Evolutionary conservation across 495 filamentous ascomycete species (phyloP).

Genomic region (Pseudotulostoma volvatum): DNA sequence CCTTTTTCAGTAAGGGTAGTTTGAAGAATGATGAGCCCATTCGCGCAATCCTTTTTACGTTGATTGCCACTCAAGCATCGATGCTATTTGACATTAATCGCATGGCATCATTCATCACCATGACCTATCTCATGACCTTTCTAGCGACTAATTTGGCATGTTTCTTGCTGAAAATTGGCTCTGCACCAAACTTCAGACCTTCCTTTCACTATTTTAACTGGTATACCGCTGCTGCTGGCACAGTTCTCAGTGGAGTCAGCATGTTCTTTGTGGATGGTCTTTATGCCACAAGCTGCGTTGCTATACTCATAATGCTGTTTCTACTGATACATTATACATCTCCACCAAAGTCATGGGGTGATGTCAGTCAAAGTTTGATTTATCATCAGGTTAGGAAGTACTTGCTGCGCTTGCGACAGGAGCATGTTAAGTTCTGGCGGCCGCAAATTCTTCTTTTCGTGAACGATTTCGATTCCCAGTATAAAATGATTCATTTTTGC

Average conservation of each 20-base stretch:
- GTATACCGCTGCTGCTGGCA: conserved; percentile 61
- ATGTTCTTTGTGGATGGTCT: conserved; percentile 87
- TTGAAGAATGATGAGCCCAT: conserved; percentile 60
- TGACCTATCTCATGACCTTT: conserved; percentile 64
- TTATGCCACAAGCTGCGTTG: conserved; percentile 62
- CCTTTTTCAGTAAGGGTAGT: conserved; percentile 60
- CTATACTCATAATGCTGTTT: conserved; percentile 57
- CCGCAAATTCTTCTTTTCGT: conserved; percentile 74
- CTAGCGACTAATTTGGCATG: conserved; percentile 63
- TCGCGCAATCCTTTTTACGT: conserved; percentile 63
- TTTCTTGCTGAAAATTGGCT: conserved; percentile 78
- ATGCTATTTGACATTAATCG: conserved; percentile 78
- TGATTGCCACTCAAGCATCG: conserved; percentile 57
- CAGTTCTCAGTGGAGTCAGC: conserved; percentile 53
- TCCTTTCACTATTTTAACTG: conserved; percentile 82
- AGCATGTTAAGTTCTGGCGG: conserved; percentile 87
- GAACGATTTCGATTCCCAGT: conserved; percentile 62
- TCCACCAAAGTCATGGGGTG: conserved; percentile 77
- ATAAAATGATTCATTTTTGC: conserved; percentile 75
- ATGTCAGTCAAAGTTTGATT: conserved; percentile 77
- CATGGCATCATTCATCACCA: conserved; percentile 75
- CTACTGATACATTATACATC: conserved; percentile 71
- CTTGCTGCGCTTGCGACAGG: conserved; percentile 60
- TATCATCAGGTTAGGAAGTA: conserved; percentile 90
- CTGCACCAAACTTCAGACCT: conserved; percentile 80